Evolutionary conservation across 139 green algal genomes (phyloP).

Genomic region (Astrephomene gubernaculifera): DNA sequence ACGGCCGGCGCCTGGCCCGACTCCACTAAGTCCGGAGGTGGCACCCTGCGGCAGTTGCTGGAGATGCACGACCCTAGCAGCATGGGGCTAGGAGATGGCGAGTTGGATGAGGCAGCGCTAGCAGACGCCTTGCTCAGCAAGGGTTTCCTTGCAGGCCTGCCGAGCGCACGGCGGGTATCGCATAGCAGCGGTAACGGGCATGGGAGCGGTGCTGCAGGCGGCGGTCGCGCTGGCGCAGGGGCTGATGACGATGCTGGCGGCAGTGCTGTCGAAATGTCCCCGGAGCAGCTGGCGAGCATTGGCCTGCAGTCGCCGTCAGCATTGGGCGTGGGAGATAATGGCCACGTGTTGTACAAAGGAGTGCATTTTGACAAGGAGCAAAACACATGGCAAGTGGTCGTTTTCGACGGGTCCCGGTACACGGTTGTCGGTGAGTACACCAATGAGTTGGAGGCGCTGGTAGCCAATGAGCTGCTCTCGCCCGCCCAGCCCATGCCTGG

Average conservation of each 20-base stretch:
- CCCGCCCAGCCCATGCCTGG: slow-evolving; percentile 42
- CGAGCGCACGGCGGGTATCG: slow-evolving; percentile 25
- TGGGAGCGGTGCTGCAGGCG: neutral
- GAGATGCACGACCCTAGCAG: neutral
- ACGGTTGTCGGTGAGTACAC: slow-evolving; percentile 52
- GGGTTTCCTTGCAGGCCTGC: slow-evolving; percentile 16
- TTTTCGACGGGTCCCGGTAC: slow-evolving; percentile 43
- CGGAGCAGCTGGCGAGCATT: slow-evolving; percentile 33
- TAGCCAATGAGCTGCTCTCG: slow-evolving; percentile 55
- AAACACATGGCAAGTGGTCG: slow-evolving; percentile 41
- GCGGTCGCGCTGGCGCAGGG: neutral
- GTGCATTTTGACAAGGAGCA: slow-evolving; percentile 55
- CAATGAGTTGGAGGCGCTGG: slow-evolving; percentile 57
- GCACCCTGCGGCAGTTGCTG: slow-evolving; percentile 26
- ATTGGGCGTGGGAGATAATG: neutral
- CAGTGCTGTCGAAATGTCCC: neutral
- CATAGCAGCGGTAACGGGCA: neutral
- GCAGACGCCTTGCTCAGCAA: slow-evolving; percentile 14
- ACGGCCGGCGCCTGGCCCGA: slow-evolving; percentile 17
- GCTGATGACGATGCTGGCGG: neutral
- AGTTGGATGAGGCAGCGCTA: neutral
- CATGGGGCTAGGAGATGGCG: neutral
- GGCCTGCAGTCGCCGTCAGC: slow-evolving; percentile 34
- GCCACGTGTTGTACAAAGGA: slow-evolving; percentile 48
- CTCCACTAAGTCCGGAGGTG: slow-evolving; percentile 3